Conservation (phyloP, 169 alveolate species). For the Plasmodium vivax region DNA sequence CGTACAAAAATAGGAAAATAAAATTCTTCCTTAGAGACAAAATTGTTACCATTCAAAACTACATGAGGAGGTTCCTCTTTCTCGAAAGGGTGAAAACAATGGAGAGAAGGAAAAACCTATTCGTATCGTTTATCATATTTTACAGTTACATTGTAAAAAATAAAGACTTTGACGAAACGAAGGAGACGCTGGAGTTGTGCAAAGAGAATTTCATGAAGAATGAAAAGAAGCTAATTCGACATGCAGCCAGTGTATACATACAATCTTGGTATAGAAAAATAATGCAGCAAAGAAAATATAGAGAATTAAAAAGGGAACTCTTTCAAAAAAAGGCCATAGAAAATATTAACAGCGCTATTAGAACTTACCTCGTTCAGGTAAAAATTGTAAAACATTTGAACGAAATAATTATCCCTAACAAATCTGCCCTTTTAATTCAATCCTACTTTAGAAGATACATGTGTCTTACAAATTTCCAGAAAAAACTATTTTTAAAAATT, state of each 20-base stretch:
- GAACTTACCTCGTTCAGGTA: constrained; percentile 41
- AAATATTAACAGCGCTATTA: constrained; percentile 29
- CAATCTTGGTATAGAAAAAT: constrained; percentile 74
- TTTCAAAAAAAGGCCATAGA: constrained; percentile 36
- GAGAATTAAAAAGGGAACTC: constrained; percentile 33
- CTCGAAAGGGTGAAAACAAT: not conserved
- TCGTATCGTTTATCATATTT: constrained; percentile 59
- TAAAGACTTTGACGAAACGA: constrained; percentile 33
- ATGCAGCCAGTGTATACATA: constrained; percentile 72
- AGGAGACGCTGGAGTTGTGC: constrained; percentile 49
- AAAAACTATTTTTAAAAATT: constrained; percentile 63
- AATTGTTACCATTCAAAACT: constrained; percentile 45
- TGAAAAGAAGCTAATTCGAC: constrained; percentile 53
- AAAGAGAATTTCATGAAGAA: constrained; percentile 51
- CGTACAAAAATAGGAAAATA: constrained; percentile 28
- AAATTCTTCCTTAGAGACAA: constrained; percentile 46
- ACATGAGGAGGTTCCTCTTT: constrained; percentile 46
- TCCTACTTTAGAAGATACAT: constrained; percentile 59
- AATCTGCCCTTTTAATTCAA: constrained; percentile 52
- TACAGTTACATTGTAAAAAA: constrained; percentile 55
- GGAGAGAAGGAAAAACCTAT: constrained; percentile 50
- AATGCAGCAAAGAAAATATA: constrained; percentile 67
- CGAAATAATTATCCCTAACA: constrained; percentile 52
- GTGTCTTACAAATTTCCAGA: constrained; percentile 27
- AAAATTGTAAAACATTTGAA: constrained; percentile 45